Evolutionary conservation across 202 grass and related monocot species (phyloP), one percentile per base, ranked within the genome.

Genomic region (Hordeum pubiflorum): DNA sequence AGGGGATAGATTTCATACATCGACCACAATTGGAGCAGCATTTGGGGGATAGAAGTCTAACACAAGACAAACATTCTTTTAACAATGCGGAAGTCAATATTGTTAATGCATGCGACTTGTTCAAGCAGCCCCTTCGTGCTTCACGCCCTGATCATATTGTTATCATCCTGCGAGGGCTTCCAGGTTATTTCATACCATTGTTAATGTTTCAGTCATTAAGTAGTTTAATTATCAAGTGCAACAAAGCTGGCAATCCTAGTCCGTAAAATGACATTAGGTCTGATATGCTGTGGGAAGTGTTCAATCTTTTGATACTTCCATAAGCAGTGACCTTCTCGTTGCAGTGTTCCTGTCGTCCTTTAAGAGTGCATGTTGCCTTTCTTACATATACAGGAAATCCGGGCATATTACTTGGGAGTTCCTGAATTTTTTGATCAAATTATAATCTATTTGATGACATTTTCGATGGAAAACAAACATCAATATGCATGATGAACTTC

Each of bases 111-210:
- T 86, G 76, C 14, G 67, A 94, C 73, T 92, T 97, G 79, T 89
- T 97, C 82, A 94, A 94, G 88, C 86, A 85, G 58, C 92, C 92
- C 55, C 82, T 80, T 85, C 82, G 88, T 44, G 72, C 44, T 33
- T 91, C 95, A 86, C 95, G 95, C 34, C 95, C 92, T 76, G 90
- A 94, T 84, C 91, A 94, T 84, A 87, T 97, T 91, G 95, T 97
- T 74, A 79, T 97, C 68, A 94, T 97, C 69, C 82, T 93, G 74
- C 88, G 95, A 63, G 95, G 95, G 41, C 92, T 97, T 81, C 95
- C 95, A 89, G 95, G 95, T 97, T 69, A 33, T 79, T 79, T 66
- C 27, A 69, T 38, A 72, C 52, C 24, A 72, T 66, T 29, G 4
- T 74, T 59, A 80, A 66, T 56, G 68, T 48, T 21, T 52, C 43